phyloP scores from a whole-genome alignment of 768 basidiomycete species.

The Collybiopsis luxurians region DNA sequence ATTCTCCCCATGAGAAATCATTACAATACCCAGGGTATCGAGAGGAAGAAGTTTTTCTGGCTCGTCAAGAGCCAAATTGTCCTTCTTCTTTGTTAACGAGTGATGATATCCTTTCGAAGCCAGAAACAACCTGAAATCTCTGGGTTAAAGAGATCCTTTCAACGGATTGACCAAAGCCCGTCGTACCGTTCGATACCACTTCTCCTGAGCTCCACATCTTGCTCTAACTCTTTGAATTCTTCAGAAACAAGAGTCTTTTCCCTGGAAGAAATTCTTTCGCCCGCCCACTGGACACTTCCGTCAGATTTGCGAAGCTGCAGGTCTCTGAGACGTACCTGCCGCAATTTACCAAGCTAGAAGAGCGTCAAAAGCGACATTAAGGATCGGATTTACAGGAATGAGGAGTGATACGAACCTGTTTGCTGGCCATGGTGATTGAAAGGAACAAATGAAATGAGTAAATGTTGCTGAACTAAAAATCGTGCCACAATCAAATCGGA shows the following conservation, averaged over 20 bases:
- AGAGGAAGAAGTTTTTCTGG: slow-evolving; percentile 72
- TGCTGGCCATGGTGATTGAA: slow-evolving; percentile 55
- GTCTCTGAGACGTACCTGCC: slow-evolving; percentile 50
- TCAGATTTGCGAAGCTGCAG: slow-evolving; percentile 6
- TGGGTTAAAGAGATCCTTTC: neutral
- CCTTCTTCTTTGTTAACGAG: slow-evolving; percentile 72
- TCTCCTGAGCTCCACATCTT: slow-evolving; percentile 78
- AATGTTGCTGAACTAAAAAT: slow-evolving; percentile 27
- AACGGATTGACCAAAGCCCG: no score
- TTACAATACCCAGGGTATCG: slow-evolving; percentile 80
- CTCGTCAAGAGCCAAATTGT: slow-evolving; percentile 58
- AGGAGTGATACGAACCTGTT: slow-evolving; percentile 45
- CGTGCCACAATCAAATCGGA: neutral
- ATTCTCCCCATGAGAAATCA: slow-evolving; percentile 84
- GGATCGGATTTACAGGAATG: neutral
- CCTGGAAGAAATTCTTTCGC: slow-evolving; percentile 81
- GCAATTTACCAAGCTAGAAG: slow-evolving; percentile 68
- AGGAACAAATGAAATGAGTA: slow-evolving; percentile 32
- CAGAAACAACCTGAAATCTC: slow-evolving; percentile 52
- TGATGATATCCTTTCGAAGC: slow-evolving; percentile 74
- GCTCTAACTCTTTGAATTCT: slow-evolving; percentile 79
- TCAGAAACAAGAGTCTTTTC: slow-evolving; percentile 78
- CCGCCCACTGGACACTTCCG: slow-evolving; percentile 69
- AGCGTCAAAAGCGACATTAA: neutral
- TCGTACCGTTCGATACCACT: slow-evolving; percentile 73